Percentiles rank a stretch among this genome's conserved stretches.
These are phyloP conservation scores for Guadua angustifolia DNA, from an alignment of 176 grass and related monocot genomes.

Conservation along the genomic window DNA sequence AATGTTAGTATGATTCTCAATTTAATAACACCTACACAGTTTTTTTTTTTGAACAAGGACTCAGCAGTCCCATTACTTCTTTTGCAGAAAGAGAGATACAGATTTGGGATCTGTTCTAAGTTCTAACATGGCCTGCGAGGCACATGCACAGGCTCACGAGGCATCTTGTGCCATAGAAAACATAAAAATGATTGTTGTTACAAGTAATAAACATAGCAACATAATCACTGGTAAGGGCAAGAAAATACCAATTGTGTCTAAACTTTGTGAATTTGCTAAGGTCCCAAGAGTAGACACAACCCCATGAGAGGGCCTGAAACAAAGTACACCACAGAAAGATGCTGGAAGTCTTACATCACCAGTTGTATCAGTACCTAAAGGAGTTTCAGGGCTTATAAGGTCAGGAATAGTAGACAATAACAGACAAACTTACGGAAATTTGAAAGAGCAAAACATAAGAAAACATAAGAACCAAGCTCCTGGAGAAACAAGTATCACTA, in stretches of 20 bases:
- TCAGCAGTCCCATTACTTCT: neutral
- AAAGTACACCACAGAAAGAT: constrained; percentile 84
- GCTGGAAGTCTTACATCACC: constrained; percentile 89
- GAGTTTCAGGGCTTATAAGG: constrained; percentile 26
- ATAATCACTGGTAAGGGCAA: constrained; percentile 30
- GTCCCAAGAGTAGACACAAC: constrained; percentile 73
- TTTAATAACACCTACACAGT: neutral
- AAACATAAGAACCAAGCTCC: constrained; percentile 23
- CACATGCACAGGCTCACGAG: neutral
- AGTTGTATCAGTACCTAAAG: constrained; percentile 81
- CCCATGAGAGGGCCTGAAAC: constrained; percentile 93
- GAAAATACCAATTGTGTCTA: constrained; percentile 82
- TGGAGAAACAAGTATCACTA: neutral
- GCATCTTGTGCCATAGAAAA: constrained; percentile 26
- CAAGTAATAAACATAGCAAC: constrained; percentile 36
- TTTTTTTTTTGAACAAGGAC: neutral
- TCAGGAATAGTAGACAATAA: constrained; percentile 22
- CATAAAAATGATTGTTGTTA: constrained; percentile 17
- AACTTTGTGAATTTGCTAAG: constrained; percentile 80
- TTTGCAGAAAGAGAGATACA: neutral
- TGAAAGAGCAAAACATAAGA: constrained; percentile 36
- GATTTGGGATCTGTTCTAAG: neutral
- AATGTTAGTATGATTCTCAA: neutral
- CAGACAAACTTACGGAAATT: constrained; percentile 32
- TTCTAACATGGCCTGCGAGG: neutral